Conservation (phyloP, 495 filamentous ascomycete species). For the Neurospora discreta region DNA sequence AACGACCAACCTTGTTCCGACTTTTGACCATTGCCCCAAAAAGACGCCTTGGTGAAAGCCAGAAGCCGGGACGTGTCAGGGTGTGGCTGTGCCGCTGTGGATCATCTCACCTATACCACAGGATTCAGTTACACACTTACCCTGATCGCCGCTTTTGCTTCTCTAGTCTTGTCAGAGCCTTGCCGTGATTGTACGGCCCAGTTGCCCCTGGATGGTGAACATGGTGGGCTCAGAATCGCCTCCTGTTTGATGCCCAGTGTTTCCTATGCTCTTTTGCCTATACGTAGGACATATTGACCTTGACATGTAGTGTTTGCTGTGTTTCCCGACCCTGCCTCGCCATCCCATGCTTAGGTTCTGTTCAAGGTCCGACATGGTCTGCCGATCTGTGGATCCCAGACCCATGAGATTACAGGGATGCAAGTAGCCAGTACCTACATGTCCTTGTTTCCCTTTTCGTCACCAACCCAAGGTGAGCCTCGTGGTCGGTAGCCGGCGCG, state of each 20-base stretch:
- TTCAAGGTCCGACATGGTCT: neutral
- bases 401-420: neutral
- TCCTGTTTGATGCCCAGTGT: neutral
- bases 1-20: neutral
- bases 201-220: neutral
- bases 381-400: neutral
- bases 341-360: neutral
- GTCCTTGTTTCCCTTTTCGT: neutral
- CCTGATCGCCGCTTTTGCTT: neutral
- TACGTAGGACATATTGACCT: neutral
- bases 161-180: neutral
- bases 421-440: neutral
- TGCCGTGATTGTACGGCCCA: neutral
- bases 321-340: neutral
- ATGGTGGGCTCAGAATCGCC: neutral
- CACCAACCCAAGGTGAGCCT: neutral
- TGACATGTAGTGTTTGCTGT: neutral
- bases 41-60: conserved; percentile 13
- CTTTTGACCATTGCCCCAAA: neutral
- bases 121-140: neutral
- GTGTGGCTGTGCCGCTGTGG: neutral
- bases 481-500: conserved; percentile 5
- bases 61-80: neutral
- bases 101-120: neutral
- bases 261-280: neutral